Percentiles rank a stretch among this genome's conserved stretches.
Conservation (phyloP, 257 asterid species). For the Solanum raphanifolium region DNA sequence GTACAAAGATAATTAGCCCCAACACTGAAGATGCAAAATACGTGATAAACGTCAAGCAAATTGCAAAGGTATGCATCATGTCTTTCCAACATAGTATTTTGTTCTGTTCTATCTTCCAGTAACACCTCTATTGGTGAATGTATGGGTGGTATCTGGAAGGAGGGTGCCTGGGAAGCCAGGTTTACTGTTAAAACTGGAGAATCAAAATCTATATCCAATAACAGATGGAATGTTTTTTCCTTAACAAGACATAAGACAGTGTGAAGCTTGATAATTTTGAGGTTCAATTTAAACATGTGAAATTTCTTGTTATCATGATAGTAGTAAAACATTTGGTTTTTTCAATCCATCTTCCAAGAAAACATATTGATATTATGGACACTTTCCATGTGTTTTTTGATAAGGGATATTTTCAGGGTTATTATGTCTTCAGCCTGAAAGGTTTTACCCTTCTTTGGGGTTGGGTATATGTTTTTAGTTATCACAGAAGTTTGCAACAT, state of each 20-base stretch:
- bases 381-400: not conserved
- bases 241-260: not conserved
- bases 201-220: not conserved
- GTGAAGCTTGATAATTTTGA: not conserved
- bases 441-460: not conserved
- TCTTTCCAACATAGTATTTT: not conserved
- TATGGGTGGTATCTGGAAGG: not conserved
- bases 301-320: not conserved
- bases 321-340: not conserved
- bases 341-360: not conserved
- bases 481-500: not conserved
- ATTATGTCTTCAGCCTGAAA: not conserved
- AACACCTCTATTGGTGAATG: not conserved
- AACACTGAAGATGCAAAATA: conserved; percentile 77
- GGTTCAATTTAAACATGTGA: not conserved
- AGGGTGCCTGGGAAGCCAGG: not conserved
- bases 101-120: not conserved
- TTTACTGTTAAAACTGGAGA: not conserved
- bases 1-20: conserved; percentile 85
- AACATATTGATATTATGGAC: not conserved
- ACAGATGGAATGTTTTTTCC: not conserved
- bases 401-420: not conserved
- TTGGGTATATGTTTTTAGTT: not conserved
- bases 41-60: conserved; percentile 69
- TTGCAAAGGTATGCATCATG: conserved; percentile 36